These are phyloP conservation scores for Reticulascus tulasneorum DNA, from an alignment of 2,329 filamentous ascomycete genomes.

Conservation along the genomic window DNA sequence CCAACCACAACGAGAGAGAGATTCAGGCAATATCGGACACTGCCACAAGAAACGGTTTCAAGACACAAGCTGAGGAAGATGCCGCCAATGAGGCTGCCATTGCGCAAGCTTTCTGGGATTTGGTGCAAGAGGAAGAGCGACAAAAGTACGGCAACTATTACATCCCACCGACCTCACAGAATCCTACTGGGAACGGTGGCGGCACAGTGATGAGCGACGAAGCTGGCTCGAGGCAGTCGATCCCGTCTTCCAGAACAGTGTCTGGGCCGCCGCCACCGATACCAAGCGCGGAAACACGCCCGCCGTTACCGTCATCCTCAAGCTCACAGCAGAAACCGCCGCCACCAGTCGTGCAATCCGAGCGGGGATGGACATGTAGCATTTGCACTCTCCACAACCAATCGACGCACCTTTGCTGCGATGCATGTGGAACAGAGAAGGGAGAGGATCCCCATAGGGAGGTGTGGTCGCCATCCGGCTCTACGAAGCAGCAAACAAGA, in stretches of 20 bases:
- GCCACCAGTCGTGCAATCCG: no score
- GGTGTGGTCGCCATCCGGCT: conserved; percentile 17
- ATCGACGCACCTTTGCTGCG: conserved; percentile 46
- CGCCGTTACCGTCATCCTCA: conserved; percentile 1
- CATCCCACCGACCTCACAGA: conserved; percentile 43
- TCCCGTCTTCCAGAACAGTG: conserved; percentile 5
- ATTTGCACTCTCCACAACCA: conserved; percentile 57
- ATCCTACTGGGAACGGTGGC: conserved; percentile 43
- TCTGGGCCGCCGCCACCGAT: conserved; percentile 13
- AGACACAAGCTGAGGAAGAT: conserved; percentile 81
- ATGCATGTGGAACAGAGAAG: conserved; percentile 43
- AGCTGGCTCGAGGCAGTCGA: conserved; percentile 6
- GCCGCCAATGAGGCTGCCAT: conserved; percentile 86
- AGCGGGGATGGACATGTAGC: conserved; percentile 46
- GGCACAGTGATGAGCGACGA: conserved; percentile 24
- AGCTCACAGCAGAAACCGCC: conserved; percentile 1
- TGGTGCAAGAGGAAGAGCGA: conserved; percentile 75
- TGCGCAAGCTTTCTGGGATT: conserved; percentile 77
- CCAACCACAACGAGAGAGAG: conserved; percentile 60
- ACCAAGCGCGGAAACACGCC: conserved; percentile 8
- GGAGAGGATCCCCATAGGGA: conserved; percentile 16
- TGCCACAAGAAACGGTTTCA: conserved; percentile 69
- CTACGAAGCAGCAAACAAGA: conserved; percentile 11
- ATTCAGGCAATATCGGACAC: conserved; percentile 60
- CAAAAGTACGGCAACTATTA: conserved; percentile 52